Evolutionary conservation across 225 moss, liverwort and hornwort genomes (phyloP).

Genomic region (Polytrichum formosum): DNA sequence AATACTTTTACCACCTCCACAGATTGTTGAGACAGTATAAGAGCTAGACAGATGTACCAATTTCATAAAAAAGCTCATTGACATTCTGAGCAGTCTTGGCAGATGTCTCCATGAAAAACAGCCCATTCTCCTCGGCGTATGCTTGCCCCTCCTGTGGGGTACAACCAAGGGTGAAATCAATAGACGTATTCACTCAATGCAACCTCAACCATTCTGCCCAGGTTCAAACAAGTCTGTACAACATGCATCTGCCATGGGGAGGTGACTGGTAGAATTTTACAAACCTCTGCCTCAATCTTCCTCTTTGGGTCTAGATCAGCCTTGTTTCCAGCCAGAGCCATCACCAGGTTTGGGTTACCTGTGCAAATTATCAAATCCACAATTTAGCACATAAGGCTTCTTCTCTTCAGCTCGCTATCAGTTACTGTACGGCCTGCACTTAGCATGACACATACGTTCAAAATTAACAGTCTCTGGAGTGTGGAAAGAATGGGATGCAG

Average conservation of each 20-base stretch:
- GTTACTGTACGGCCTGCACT: no score
- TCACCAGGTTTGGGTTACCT: conserved; percentile 91
- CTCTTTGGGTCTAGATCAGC: conserved; percentile 82
- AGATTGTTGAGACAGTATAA: no score
- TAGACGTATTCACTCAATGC: neutral
- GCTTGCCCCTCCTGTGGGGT: conserved; percentile 86
- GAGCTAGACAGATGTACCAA: conserved; percentile 38
- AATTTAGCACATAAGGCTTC: neutral
- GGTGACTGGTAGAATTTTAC: neutral
- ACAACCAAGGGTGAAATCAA: neutral
- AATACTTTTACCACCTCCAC: no score
- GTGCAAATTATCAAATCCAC: conserved; percentile 5
- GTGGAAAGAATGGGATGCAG: no score
- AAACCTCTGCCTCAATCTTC: conserved; percentile 78
- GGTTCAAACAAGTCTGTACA: no score
- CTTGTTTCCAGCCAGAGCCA: conserved; percentile 94
- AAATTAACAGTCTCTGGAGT: no score
- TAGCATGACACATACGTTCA: no score
- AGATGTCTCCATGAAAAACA: conserved; percentile 98
- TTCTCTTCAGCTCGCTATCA: no score
- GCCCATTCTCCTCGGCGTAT: conserved; percentile 92
- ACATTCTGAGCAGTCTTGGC: conserved; percentile 97
- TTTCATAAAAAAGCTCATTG: conserved; percentile 94
- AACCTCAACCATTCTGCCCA: no score
- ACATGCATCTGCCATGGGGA: neutral